Base-by-base conservation (phyloP, 495 filamentous ascomycete genomes). In the Bombardia bombarda region DNA sequence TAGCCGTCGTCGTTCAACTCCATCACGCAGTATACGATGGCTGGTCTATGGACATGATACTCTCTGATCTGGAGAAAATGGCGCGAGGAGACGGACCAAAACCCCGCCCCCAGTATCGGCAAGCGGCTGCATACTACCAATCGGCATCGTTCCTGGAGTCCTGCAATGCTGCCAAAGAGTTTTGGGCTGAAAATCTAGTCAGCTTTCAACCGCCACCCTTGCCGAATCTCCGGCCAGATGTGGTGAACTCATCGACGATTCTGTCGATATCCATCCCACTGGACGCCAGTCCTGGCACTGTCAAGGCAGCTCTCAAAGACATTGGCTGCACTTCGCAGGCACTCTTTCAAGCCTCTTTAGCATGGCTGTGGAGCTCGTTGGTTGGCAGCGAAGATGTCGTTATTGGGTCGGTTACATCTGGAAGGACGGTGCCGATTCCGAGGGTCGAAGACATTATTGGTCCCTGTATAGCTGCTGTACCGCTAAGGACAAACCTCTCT, bases 1-100 rank as follows among this genome's bases (percentile, higher is more conserved):
- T 53, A 1, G 45, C 45, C 3, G 41, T 74, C 2, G 58, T 71
- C 1, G 31, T 83, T 7, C 70, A 72, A 28, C 72, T 93, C 22
- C 83, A 90, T 47, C 87, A 93, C 61, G 77, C 82, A 0, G 55
- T 90, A 0, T 92, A 92, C 50, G 87, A 93, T 52, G 87, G 85
- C 5, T 93, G 87, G 87, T 86, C 83, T 4, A 71, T 85, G 53
- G 86, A 90, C 40, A 59, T 87, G 24, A 57, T 92, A 0, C 52
- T 87, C 17, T 62, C 68, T 3, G 84, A 90, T 52, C 66, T 93
- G 2, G 56, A 68, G 23, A 48, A 44, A 6, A 50, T 78, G 3
- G 55, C 69, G 39, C 49, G 32, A 20, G 59, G 59, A 9, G 25
- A 49, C 1, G 3, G 47, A 4, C 43, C 56, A 1, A n/a, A 37